Conservation (phyloP, 192 early-diverging fungal genomes). For the Backusella circina region DNA sequence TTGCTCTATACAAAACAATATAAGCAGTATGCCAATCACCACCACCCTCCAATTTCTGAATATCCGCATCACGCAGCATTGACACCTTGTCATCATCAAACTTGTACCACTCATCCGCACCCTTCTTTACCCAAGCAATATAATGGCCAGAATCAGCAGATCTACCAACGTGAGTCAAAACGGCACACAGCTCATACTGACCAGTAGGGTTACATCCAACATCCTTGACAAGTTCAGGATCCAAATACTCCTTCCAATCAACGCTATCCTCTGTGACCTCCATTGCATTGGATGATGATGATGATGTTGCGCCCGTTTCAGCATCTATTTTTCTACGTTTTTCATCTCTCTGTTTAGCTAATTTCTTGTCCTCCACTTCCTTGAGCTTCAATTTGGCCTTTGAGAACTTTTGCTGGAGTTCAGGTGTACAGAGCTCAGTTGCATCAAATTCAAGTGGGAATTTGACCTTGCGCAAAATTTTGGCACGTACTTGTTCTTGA, state of each 20-base stretch:
- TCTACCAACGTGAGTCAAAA: constrained; percentile 94
- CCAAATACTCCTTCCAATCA: constrained; percentile 48
- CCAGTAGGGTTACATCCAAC: constrained; percentile 84
- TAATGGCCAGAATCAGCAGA: constrained; percentile 93
- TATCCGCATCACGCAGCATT: constrained; percentile 78
- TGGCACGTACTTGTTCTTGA: constrained; percentile 72
- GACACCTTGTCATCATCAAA: constrained; percentile 97
- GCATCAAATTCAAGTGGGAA: constrained; percentile 92
- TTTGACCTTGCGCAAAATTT: constrained; percentile 94
- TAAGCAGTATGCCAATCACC: constrained; percentile 89
- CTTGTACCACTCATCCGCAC: constrained; percentile 71
- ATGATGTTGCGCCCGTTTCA: constrained; percentile 15
- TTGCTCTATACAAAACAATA: constrained; percentile 84
- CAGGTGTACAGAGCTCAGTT: constrained; percentile 79
- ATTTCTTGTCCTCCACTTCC: constrained; percentile 67
- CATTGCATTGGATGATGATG: constrained; percentile 6
- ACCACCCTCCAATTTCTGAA: constrained; percentile 88
- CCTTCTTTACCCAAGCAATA: constrained; percentile 91
- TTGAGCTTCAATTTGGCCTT: constrained; percentile 62
- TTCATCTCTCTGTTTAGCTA: constrained; percentile 48
- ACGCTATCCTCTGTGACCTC: constrained; percentile 14
- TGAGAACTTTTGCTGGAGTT: constrained; percentile 72
- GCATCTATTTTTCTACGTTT: constrained; percentile 32
- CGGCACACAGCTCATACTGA: constrained; percentile 88
- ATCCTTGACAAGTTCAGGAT: constrained; percentile 73